These are phyloP conservation scores for Hyaloperonospora brassicae DNA, from an alignment of 352 stramenopile genomes.

Conservation along the genomic window DNA sequence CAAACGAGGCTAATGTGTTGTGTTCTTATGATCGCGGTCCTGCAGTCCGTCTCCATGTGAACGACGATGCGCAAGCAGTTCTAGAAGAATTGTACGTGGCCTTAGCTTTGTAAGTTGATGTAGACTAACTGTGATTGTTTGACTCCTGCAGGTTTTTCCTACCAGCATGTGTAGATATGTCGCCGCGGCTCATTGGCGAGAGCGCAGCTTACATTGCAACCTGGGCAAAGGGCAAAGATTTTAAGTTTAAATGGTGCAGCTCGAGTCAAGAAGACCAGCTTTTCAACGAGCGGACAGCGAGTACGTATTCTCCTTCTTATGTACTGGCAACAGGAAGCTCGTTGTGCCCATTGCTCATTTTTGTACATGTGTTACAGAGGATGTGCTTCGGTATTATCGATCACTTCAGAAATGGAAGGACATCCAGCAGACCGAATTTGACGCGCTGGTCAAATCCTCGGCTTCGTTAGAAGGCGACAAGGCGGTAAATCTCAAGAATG, in stretches of 20 bases:
- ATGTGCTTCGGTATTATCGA: slow-evolving; percentile 56
- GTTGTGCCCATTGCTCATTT: slow-evolving; percentile 1
- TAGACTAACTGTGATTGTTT: neutral
- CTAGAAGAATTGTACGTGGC: slow-evolving; percentile 59
- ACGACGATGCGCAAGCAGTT: slow-evolving; percentile 40
- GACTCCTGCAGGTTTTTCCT: slow-evolving; percentile 53
- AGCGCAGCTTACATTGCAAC: slow-evolving; percentile 70
- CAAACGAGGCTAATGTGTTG: neutral
- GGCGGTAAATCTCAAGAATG: slow-evolving; percentile 31
- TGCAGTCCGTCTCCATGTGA: slow-evolving; percentile 44
- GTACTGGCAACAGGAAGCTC: neutral
- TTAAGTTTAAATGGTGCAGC: slow-evolving; percentile 72
- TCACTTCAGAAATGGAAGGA: slow-evolving; percentile 59
- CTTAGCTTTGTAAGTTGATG: neutral
- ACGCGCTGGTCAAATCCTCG: slow-evolving; percentile 34
- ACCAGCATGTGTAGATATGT: slow-evolving; percentile 46
- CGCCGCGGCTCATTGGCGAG: slow-evolving; percentile 53
- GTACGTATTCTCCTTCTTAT: slow-evolving; percentile 27
- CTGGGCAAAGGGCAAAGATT: slow-evolving; percentile 65
- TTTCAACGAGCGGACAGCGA: slow-evolving; percentile 63
- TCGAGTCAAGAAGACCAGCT: slow-evolving; percentile 35
- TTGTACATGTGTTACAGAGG: slow-evolving; percentile 27
- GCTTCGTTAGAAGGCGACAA: slow-evolving; percentile 23
- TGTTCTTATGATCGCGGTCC: neutral
- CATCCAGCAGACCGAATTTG: slow-evolving; percentile 51